Base-by-base conservation (phyloP, 441 rosid species). In the Macaranga tanarius region DNA sequence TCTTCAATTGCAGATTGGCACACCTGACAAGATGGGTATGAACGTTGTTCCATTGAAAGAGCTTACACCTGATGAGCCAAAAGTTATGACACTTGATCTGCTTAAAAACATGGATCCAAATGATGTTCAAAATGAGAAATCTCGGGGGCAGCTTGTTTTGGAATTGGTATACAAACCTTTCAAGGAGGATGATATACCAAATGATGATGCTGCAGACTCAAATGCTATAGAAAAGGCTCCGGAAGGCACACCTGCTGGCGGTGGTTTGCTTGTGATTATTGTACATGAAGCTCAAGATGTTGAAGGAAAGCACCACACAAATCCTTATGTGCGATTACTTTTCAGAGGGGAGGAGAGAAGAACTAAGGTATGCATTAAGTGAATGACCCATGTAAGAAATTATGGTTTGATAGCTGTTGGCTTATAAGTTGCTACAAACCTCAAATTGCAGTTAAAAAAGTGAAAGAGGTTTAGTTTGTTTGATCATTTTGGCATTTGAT, bases 261-360 rank as follows among this genome's bases (percentile, higher is more conserved):
- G 99, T 60, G 99, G 99, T 72, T 70, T 92, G 82, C 88, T 95
- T 12, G 95, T 84, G 51, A 86, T 95, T 62, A 91, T 82, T 31
- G 85, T 95, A 69, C 98, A 90, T 64, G 96, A 94, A 74, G 99
- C 97, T 55, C 89, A 91, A 77, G 96, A 90, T 72, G 86, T 92
- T 77, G 99, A 95, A 84, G 99, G 99, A 61, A 95, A 92, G 84
- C 89, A 95, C 83, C 99, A 95, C 75, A 91, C 91, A n/a, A 95
- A 95, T 78, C 98, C 99, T 16, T 87, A 82, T 40, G 97, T 62
- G 3, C 84, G 91, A 74, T 16, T 92, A 67, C 84, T 88, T 62
- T 95, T 92, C 82, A 83, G 81, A 76, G 98, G 98, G 28, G 93
- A 90, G 83, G 97, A 95, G 79, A 88, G 75, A 75, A 91, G 82